Percentiles rank a stretch among this genome's conserved stretches.
Conservation (phyloP, 768 basidiomycete genomes). For the Hemileccinum impolitum region DNA sequence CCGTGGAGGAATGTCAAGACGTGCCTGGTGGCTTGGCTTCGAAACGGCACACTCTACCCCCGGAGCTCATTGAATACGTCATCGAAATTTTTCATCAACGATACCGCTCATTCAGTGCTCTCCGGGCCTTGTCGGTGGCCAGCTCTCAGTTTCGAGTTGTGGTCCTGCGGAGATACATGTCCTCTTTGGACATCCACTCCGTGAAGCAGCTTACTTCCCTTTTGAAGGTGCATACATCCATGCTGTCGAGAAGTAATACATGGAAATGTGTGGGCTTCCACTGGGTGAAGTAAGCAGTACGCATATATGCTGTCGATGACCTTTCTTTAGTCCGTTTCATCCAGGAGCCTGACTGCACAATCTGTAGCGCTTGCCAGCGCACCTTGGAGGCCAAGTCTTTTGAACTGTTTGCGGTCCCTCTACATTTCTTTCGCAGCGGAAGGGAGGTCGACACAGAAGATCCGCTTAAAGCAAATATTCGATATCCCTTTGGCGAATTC, state of each 20-base stretch:
- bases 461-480: constrained; percentile 34
- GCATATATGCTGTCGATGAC: constrained; percentile 16
- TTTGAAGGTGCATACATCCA: constrained; percentile 32
- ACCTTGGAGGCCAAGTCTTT: constrained; percentile 26
- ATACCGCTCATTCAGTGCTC: constrained; percentile 29
- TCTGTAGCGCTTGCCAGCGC: constrained; percentile 19
- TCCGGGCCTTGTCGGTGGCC: constrained; percentile 39
- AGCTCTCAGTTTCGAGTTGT: constrained; percentile 43
- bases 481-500: constrained; percentile 23
- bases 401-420: constrained; percentile 38
- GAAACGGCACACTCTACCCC: constrained; percentile 23
- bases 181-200: constrained; percentile 17
- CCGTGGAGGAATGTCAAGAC: constrained; percentile 10
- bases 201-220: constrained; percentile 25
- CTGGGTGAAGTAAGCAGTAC: constrained; percentile 46
- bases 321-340: not conserved
- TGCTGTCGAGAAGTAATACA: constrained; percentile 18
- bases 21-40: not conserved
- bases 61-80: constrained; percentile 33
- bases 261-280: constrained; percentile 30
- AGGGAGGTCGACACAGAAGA: constrained; percentile 44
- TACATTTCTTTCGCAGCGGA: constrained; percentile 42
- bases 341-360: constrained; percentile 19
- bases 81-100: constrained; percentile 20
- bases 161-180: constrained; percentile 36